Evolutionary conservation across 495 filamentous ascomycete species (phyloP).

Genomic region (Tuber aestivum): DNA sequence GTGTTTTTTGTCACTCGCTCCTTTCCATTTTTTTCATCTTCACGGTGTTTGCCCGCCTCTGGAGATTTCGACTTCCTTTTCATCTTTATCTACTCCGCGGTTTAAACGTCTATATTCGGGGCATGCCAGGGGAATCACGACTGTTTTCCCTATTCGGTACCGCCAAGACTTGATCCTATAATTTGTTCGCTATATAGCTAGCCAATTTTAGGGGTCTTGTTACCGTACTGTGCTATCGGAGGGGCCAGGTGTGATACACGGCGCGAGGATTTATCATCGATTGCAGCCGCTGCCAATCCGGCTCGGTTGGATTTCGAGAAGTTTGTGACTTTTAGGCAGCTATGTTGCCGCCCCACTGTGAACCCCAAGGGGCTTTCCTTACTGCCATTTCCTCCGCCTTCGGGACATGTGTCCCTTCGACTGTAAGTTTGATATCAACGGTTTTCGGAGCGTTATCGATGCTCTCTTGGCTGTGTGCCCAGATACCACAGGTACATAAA

Average conservation of each 20-base stretch:
- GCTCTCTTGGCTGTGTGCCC: slow-evolving; percentile 69
- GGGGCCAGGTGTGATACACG: background rate
- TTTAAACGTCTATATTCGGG: background rate
- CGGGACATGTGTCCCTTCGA: background rate
- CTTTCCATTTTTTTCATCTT: background rate
- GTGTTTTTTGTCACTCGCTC: background rate
- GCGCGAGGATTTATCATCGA: background rate
- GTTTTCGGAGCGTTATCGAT: slow-evolving; percentile 61
- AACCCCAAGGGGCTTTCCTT: slow-evolving; percentile 2
- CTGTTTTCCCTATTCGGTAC: background rate
- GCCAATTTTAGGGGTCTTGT: background rate
- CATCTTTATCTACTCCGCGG: background rate
- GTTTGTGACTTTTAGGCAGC: background rate
- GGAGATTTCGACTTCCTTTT: background rate
- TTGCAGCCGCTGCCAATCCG: background rate
- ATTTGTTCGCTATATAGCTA: background rate
- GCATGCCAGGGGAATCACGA: background rate
- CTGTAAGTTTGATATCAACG: slow-evolving; percentile 56
- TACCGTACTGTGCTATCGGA: background rate
- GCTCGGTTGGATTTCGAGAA: background rate
- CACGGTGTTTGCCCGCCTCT: background rate
- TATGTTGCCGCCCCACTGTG: background rate
- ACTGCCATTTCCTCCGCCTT: background rate
- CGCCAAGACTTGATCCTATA: background rate
- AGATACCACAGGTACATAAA: slow-evolving; percentile 68